These are phyloP conservation scores for Lyophyllum atratum DNA, from an alignment of 768 basidiomycete genomes.

Conservation along the genomic window DNA sequence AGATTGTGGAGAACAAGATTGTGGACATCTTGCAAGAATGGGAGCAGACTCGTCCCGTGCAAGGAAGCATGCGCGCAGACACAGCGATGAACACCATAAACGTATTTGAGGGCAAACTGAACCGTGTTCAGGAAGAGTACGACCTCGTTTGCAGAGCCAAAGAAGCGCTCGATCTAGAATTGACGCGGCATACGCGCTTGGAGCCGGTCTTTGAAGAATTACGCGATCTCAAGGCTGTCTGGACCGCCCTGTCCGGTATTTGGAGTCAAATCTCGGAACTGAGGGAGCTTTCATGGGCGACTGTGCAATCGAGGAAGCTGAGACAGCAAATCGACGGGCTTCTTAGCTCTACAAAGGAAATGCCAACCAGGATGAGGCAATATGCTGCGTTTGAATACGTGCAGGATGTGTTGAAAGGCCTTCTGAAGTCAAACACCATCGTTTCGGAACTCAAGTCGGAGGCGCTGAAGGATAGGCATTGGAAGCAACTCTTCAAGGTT, in stretches of 20 bases:
- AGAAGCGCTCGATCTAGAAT: constrained; percentile 93
- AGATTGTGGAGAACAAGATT: constrained; percentile 96
- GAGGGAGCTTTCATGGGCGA: constrained; percentile 86
- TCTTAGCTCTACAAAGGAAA: constrained; percentile 91
- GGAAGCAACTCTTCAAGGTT: constrained; percentile 95
- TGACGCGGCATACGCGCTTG: constrained; percentile 85
- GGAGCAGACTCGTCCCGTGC: constrained; percentile 95
- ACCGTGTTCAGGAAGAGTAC: constrained; percentile 90
- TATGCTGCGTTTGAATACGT: constrained; percentile 99
- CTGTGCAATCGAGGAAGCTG: constrained; percentile 91
- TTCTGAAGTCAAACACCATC: constrained; percentile 87
- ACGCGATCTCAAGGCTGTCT: constrained; percentile 95
- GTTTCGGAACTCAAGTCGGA: constrained; percentile 97
- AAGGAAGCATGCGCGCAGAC: constrained; percentile 95
- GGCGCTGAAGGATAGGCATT: constrained; percentile 95
- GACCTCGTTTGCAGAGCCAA: constrained; percentile 95
- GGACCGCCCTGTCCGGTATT: constrained; percentile 97
- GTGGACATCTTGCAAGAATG: constrained; percentile 89
- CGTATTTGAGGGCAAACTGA: constrained; percentile 91
- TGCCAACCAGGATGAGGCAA: constrained; percentile 99
- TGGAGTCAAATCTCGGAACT: constrained; percentile 93
- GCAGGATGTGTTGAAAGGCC: constrained; percentile 82
- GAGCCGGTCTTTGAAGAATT: constrained; percentile 95
- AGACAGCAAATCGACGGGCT: constrained; percentile 93
- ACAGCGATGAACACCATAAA: constrained; percentile 96